phyloP scores from a whole-genome alignment of 2,329 filamentous ascomycete genomes.

The Aschersonia sp. region DNA sequence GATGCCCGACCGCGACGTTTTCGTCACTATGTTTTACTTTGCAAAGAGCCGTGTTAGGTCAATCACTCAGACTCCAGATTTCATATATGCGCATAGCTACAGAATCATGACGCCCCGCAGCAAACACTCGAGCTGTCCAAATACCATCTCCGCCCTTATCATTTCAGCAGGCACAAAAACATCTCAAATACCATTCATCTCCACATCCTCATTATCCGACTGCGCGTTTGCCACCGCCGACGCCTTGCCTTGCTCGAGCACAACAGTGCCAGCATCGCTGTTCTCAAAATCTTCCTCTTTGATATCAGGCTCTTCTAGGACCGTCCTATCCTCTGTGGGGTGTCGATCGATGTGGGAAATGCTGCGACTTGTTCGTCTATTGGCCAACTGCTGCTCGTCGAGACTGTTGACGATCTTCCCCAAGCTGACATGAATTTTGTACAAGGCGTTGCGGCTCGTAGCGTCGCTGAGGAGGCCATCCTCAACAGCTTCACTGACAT shows the following conservation, averaged over 20 bases:
- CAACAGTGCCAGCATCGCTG: conserved; percentile 17
- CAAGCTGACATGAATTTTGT: conserved; percentile 52
- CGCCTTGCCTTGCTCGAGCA: conserved; percentile 17
- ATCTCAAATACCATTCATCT: conserved; percentile 7
- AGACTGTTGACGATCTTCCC: conserved; percentile 53
- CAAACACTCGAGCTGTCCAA: no score
- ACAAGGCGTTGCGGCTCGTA: conserved; percentile 47
- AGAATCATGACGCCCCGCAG: not conserved
- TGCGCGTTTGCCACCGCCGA: conserved; percentile 24
- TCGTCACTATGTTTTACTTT: no score
- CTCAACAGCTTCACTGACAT: conserved; percentile 48
- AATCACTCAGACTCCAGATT: no score
- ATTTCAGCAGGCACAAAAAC: not conserved
- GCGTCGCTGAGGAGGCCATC: conserved; percentile 43
- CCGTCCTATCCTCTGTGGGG: conserved; percentile 21
- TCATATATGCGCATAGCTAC: not conserved
- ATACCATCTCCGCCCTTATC: not conserved
- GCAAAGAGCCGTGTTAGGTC: no score
- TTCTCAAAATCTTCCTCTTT: conserved; percentile 31
- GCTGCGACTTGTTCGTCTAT: conserved; percentile 28
- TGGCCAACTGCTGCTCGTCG: conserved; percentile 25
- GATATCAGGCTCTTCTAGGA: conserved; percentile 27
- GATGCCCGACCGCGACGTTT: no score
- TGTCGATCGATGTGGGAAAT: conserved; percentile 22
- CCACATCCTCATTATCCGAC: conserved; percentile 24